Evolutionary conservation across 257 asterid species (phyloP).

Genomic region (Jacaranda mimosifolia): DNA sequence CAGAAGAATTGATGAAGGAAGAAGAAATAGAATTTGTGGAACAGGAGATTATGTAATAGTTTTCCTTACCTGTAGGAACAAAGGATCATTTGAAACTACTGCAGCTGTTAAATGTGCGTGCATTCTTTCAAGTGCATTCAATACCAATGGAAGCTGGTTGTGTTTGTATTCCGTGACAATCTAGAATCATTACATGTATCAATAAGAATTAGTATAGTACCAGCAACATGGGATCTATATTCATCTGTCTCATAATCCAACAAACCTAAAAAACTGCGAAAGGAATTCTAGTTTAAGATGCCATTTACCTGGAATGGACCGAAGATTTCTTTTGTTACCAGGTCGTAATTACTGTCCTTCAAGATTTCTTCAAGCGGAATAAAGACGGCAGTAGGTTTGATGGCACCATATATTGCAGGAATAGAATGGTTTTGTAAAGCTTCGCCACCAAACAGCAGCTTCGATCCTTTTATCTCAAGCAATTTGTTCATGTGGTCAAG

Average conservation of each 20-base stretch:
- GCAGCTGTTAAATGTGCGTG: constrained; percentile 98
- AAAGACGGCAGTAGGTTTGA: constrained; percentile 94
- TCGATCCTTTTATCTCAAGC: constrained; percentile 86
- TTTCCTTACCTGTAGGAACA: constrained; percentile 75
- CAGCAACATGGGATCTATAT: background rate
- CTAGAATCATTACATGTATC: constrained; percentile 40
- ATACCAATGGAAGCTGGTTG: constrained; percentile 66
- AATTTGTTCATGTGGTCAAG: constrained; percentile 71
- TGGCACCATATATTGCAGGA: constrained; percentile 89
- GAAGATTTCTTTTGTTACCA: constrained; percentile 84
- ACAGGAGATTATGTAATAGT: background rate
- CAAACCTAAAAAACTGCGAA: background rate
- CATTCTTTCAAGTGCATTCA: constrained; percentile 82
- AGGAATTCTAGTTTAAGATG: background rate
- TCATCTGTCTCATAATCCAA: background rate
- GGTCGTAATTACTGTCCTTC: constrained; percentile 69
- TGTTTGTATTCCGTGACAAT: constrained; percentile 83
- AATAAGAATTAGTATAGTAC: background rate
- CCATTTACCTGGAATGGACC: constrained; percentile 92
- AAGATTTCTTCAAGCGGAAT: constrained; percentile 86
- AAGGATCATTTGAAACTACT: constrained; percentile 84
- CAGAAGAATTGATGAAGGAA: background rate
- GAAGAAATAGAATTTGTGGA: background rate
- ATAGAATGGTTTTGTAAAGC: constrained; percentile 78
- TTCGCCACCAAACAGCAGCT: constrained; percentile 90